Evolutionary conservation across 169 alveolate species (phyloP).

Genomic region (Amoebophrya sp.): DNA sequence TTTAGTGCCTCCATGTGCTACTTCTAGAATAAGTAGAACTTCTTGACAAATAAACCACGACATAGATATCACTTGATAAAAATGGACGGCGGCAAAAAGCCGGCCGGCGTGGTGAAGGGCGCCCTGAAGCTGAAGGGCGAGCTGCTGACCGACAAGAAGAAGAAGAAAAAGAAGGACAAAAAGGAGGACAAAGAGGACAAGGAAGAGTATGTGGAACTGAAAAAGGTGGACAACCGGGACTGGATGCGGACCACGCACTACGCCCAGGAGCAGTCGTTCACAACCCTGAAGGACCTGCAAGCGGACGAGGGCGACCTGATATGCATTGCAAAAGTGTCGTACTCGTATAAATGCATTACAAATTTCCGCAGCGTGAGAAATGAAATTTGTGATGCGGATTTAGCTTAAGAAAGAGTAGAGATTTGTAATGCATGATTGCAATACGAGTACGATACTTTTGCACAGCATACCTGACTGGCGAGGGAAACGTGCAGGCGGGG

Average conservation of each 20-base stretch:
- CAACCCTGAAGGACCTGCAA: not conserved
- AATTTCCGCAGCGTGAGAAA: no score
- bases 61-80: not conserved
- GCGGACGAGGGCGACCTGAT: not conserved
- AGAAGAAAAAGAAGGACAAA: not conserved
- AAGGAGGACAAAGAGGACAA: not conserved
- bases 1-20: no score
- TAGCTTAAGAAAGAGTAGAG: no score
- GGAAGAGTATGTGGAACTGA: not conserved
- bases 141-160: not conserved
- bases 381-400: no score
- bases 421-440: no score
- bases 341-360: no score
- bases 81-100: not conserved
- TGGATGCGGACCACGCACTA: not conserved
- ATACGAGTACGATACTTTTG: no score
- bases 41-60: not conserved
- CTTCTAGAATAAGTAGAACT: not conserved
- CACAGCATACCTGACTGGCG: no score
- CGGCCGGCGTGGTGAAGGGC: not conserved
- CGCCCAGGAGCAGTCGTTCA: not conserved
- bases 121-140: slow-evolving; percentile 20
- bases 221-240: not conserved
- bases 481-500: no score
- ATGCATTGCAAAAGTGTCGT: not conserved